A percentile compares a stretch with the other conserved stretches of the same genome.
Conservation (phyloP, 2,329 filamentous ascomycete genomes). For the Diaporthe nobilis region DNA sequence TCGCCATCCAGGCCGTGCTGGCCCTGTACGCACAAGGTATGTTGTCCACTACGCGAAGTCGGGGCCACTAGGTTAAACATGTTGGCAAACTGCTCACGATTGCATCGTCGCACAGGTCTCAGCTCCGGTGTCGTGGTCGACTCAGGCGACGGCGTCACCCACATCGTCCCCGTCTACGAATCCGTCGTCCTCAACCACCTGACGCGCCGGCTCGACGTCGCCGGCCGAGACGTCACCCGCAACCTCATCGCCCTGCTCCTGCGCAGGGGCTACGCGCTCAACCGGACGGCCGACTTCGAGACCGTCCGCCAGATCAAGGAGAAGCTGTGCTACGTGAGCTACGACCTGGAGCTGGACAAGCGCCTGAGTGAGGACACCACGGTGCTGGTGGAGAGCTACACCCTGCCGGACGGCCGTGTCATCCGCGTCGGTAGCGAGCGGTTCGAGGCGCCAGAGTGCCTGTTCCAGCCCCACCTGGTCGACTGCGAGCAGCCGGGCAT, state of each 20-base stretch:
- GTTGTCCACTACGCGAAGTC: slow-evolving; percentile 42
- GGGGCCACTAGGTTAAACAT: not conserved
- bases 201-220: slow-evolving; percentile 92
- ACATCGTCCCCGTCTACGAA: slow-evolving; percentile 99
- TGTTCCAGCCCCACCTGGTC: slow-evolving; percentile 98
- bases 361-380: slow-evolving; percentile 97
- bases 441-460: slow-evolving; percentile 97
- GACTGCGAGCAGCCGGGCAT: slow-evolving; percentile 98
- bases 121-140: slow-evolving; percentile 98
- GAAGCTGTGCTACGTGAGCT: slow-evolving; percentile 99
- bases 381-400: slow-evolving; percentile 97
- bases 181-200: slow-evolving; percentile 98
- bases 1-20: slow-evolving; percentile 96
- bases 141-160: slow-evolving; percentile 97
- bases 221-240: slow-evolving; percentile 96
- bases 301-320: slow-evolving; percentile 99
- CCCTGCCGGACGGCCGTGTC: slow-evolving; percentile 93
- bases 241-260: slow-evolving; percentile 96
- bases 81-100: not conserved
- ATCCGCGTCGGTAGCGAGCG: slow-evolving; percentile 97
- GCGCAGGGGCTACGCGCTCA: slow-evolving; percentile 94
- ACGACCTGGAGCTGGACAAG: slow-evolving; percentile 97
- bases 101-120: slow-evolving; percentile 69
- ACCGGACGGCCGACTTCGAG: slow-evolving; percentile 98
- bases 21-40: slow-evolving; percentile 96